Evolutionary conservation across 148 eudicot species (phyloP).

Genomic region (Vaccinium corymbosum): DNA sequence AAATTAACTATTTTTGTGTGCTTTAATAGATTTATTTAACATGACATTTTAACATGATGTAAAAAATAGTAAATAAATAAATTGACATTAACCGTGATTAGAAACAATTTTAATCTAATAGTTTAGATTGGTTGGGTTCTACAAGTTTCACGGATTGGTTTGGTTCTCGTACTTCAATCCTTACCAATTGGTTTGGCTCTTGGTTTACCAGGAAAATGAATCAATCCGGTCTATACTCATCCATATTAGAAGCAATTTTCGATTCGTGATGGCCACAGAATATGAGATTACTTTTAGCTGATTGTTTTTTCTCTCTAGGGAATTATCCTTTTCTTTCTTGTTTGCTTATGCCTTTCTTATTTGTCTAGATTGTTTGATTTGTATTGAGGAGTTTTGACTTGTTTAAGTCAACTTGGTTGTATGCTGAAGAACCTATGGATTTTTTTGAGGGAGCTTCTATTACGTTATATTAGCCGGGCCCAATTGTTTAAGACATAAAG

Average conservation of each 20-base stretch:
- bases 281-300: neutral
- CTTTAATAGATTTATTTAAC: too few relatives aligned
- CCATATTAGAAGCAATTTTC: neutral
- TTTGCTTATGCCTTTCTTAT: neutral
- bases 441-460: too few relatives aligned
- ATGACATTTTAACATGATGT: too few relatives aligned
- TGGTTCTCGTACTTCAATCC: neutral
- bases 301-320: neutral
- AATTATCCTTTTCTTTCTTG: neutral
- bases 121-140: too few relatives aligned
- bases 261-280: neutral
- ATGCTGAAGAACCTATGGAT: neutral
- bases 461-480: too few relatives aligned
- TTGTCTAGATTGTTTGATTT: neutral
- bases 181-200: neutral
- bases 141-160: neutral
- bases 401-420: neutral
- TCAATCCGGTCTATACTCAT: neutral
- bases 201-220: neutral
- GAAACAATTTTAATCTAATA: too few relatives aligned
- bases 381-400: constrained; percentile 3
- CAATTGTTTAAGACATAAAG: too few relatives aligned
- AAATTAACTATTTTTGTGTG: too few relatives aligned
- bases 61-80: too few relatives aligned
- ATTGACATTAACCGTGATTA: too few relatives aligned